Conservation (phyloP, 352 stramenopile species). For the Globisporangium echinulatum region DNA sequence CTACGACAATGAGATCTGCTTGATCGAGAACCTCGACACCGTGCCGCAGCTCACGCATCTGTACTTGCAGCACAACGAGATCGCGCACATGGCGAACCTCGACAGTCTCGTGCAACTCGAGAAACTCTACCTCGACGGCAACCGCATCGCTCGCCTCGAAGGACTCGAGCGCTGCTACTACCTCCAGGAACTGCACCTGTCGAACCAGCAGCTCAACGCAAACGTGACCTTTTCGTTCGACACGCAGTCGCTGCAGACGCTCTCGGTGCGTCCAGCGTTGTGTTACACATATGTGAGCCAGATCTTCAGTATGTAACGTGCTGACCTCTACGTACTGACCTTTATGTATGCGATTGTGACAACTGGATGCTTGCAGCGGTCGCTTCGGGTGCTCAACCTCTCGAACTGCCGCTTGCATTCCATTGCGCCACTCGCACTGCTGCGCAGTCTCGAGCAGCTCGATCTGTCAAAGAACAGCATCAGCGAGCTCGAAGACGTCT, state of each 20-base stretch:
- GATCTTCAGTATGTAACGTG: too few relatives aligned
- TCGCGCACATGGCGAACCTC: slow-evolving; percentile 47
- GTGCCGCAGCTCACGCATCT: slow-evolving; percentile 56
- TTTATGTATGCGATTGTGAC: too few relatives aligned
- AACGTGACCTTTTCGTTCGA: slow-evolving; percentile 40
- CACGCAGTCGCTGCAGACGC: slow-evolving; percentile 24
- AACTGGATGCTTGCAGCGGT: slow-evolving; percentile 19
- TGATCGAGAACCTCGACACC: slow-evolving; percentile 44
- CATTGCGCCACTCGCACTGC: slow-evolving; percentile 17
- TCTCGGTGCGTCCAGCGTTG: slow-evolving; percentile 22
- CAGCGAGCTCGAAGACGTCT: slow-evolving; percentile 60
- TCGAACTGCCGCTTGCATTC: slow-evolving; percentile 43
- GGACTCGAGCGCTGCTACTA: slow-evolving; percentile 30
- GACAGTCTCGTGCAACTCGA: slow-evolving; percentile 35
- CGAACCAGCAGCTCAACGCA: slow-evolving; percentile 40
- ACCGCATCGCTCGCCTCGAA: slow-evolving; percentile 52
- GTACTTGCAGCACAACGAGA: slow-evolving; percentile 66
- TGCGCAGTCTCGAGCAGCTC: slow-evolving; percentile 47
- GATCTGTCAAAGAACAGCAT: slow-evolving; percentile 65
- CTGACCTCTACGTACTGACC: too few relatives aligned
- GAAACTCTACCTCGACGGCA: slow-evolving; percentile 71
- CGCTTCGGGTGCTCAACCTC: slow-evolving; percentile 54
- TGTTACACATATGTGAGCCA: neutral
- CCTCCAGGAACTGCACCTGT: slow-evolving; percentile 63
- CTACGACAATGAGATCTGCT: slow-evolving; percentile 66